These are phyloP conservation scores for Hymenoscyphus fructigenus DNA, from an alignment of 2,329 filamentous ascomycete species.

Conservation along the genomic window DNA sequence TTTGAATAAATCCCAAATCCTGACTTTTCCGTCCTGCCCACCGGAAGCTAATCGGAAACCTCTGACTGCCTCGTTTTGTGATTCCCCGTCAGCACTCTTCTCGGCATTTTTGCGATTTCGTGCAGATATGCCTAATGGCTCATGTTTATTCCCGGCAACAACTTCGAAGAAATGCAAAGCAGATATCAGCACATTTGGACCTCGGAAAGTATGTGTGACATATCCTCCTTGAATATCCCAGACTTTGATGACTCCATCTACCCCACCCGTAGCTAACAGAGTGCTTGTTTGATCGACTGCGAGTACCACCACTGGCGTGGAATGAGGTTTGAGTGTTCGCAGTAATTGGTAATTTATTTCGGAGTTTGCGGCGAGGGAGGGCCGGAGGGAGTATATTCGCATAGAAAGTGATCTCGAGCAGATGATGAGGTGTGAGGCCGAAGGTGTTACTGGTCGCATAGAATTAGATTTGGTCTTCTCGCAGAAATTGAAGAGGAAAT, in stretches of 20 bases:
- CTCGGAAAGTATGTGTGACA: conserved; percentile 92
- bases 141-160: conserved; percentile 44
- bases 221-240: conserved; percentile 93
- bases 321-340: conserved; percentile 84
- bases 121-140: conserved; percentile 37
- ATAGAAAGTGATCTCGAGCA: conserved; percentile 96
- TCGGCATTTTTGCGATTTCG: conserved; percentile 47
- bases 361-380: conserved; percentile 53
- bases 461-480: conserved; percentile 23
- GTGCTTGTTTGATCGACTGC: conserved; percentile 86
- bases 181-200: conserved; percentile 87
- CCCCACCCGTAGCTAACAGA: conserved; percentile 85
- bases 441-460: conserved; percentile 68
- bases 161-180: conserved; percentile 89
- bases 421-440: conserved; percentile 81
- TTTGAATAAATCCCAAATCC: conserved; percentile 89
- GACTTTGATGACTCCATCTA: conserved; percentile 91
- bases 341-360: conserved; percentile 66
- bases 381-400: conserved; percentile 78
- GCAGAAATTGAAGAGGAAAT: conserved; percentile 20
- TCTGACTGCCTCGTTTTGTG: conserved; percentile 48
- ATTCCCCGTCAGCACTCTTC: conserved; percentile 46
- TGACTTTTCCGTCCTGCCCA: conserved; percentile 88
- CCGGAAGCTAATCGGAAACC: conserved; percentile 84
- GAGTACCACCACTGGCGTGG: conserved; percentile 83